Percentiles rank a stretch among this genome's conserved stretches.
Conservation (phyloP, 2,329 filamentous ascomycete species). For the Chlorencoelia australis region DNA sequence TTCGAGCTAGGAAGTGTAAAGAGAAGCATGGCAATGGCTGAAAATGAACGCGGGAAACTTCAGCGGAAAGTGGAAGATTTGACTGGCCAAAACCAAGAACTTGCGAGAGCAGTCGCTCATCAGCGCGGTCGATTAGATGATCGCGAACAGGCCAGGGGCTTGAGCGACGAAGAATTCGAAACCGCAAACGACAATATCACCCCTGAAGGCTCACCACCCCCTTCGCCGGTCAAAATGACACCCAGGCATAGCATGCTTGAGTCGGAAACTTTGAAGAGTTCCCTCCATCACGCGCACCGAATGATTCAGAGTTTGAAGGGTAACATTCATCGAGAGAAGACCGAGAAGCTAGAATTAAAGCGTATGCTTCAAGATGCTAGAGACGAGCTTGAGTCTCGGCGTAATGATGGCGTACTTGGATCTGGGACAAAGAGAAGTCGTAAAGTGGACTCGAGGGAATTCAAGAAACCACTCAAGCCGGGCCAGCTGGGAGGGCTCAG, state of each 20-base stretch:
- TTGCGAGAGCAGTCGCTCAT: constrained; percentile 72
- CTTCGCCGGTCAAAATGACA: constrained; percentile 83
- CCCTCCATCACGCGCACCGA: constrained; percentile 84
- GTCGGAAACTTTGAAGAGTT: constrained; percentile 89
- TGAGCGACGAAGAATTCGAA: constrained; percentile 53
- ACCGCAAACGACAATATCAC: constrained; percentile 60
- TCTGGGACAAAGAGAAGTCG: constrained; percentile 48
- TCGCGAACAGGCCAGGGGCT: constrained; percentile 46
- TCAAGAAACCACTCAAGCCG: constrained; percentile 70
- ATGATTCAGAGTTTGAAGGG: constrained; percentile 95
- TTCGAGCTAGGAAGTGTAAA: constrained; percentile 78
- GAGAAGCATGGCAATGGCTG: constrained; percentile 66
- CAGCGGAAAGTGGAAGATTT: constrained; percentile 84
- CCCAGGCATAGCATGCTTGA: constrained; percentile 88
- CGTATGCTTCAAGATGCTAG: constrained; percentile 91
- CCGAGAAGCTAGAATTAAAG: constrained; percentile 91
- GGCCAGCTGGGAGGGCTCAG: constrained; percentile 66
- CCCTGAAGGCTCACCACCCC: constrained; percentile 81
- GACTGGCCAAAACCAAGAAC: constrained; percentile 79
- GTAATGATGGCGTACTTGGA: constrained; percentile 35
- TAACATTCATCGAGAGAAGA: constrained; percentile 95
- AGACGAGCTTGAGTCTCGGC: constrained; percentile 72
- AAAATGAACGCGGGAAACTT: constrained; percentile 67
- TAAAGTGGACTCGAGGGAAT: constrained; percentile 53
- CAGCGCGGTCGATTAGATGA: constrained; percentile 60